These are phyloP conservation scores for Ceratocystis diversiconidia DNA, from an alignment of 2,329 filamentous ascomycete species.

Conservation along the genomic window DNA sequence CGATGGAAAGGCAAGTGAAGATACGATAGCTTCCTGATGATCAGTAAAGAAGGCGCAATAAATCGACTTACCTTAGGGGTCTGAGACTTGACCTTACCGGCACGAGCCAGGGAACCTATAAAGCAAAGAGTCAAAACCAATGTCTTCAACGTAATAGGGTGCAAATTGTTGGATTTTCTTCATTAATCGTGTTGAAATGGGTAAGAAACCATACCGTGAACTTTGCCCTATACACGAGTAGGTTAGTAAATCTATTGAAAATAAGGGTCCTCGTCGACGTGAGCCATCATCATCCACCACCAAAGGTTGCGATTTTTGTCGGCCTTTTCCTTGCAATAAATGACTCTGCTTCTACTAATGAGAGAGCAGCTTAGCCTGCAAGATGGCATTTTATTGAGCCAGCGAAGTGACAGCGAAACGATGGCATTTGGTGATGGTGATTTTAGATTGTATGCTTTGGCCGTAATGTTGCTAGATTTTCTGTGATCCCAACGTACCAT, in stretches of 20 bases:
- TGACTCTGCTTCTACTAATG: neutral
- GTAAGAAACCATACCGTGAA: constrained; percentile 19
- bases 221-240: constrained; percentile 17
- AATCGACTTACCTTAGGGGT: constrained; percentile 62
- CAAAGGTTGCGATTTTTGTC: neutral
- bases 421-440: neutral
- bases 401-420: neutral
- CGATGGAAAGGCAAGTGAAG: neutral
- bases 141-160: neutral
- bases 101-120: constrained; percentile 49
- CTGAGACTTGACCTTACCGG: constrained; percentile 96
- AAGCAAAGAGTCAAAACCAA: constrained; percentile 8
- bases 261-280: too few relatives aligned
- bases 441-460: neutral
- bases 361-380: neutral
- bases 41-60: constrained; percentile 18
- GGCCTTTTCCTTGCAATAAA: neutral
- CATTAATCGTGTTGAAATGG: neutral
- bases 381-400: neutral
- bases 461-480: neutral
- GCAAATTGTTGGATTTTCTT: neutral
- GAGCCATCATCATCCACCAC: neutral
- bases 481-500: constrained; percentile 12
- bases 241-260: constrained; percentile 11
- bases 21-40: neutral